Evolutionary conservation across 2,329 filamentous ascomycete genomes (phyloP).

Genomic region (Neofusicoccum ribis): DNA sequence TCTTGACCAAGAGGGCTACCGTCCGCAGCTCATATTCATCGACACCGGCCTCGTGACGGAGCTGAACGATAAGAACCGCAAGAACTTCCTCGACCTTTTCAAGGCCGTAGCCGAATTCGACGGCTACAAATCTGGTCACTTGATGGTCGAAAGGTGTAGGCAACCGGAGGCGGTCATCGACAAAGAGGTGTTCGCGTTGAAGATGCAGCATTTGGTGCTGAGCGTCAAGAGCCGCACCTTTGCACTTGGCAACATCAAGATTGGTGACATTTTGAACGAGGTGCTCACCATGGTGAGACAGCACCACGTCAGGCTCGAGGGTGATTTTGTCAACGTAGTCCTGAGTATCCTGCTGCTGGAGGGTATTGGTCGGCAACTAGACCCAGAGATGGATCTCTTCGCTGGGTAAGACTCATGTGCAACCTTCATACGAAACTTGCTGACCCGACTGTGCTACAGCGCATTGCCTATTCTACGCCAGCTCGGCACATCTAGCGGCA

Average conservation of each 20-base stretch:
- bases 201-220: conserved; percentile 95
- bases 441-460: conserved; percentile 45
- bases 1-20: conserved; percentile 83
- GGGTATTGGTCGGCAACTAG: conserved; percentile 84
- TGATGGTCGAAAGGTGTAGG: conserved; percentile 95
- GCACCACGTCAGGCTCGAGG: conserved; percentile 92
- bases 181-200: conserved; percentile 84
- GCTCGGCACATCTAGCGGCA: conserved; percentile 73
- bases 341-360: conserved; percentile 91
- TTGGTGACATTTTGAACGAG: conserved; percentile 89
- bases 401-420: conserved; percentile 55
- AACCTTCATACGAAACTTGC: background rate
- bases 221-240: conserved; percentile 88
- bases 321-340: conserved; percentile 97
- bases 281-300: conserved; percentile 87
- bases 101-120: conserved; percentile 95
- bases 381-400: conserved; percentile 86
- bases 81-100: conserved; percentile 94
- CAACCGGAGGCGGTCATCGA: conserved; percentile 90
- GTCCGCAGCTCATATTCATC: conserved; percentile 94
- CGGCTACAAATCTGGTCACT: conserved; percentile 87
- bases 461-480: conserved; percentile 88
- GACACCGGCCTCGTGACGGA: conserved; percentile 95
- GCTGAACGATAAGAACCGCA: conserved; percentile 80
- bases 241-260: conserved; percentile 90